Percentiles rank a stretch among this genome's conserved stretches.
Conservation (phyloP, 2,329 filamentous ascomycete species). For the Amphichorda felina region DNA sequence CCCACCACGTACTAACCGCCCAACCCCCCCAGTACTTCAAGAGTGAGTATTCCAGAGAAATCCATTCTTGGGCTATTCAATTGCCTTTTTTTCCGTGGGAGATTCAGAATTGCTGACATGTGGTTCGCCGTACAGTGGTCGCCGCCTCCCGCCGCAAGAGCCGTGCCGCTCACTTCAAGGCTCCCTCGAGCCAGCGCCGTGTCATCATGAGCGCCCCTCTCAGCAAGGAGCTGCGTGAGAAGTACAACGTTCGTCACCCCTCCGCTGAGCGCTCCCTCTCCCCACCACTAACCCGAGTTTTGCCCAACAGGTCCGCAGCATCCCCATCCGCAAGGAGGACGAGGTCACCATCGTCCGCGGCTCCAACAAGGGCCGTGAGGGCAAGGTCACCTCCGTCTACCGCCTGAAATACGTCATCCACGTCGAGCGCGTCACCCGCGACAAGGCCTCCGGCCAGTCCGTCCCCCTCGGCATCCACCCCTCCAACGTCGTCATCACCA, state of each 20-base stretch:
- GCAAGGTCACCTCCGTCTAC: conserved; percentile 97
- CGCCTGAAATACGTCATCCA: conserved; percentile 96
- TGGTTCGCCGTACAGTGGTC: no score
- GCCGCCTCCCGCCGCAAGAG: conserved; percentile 89
- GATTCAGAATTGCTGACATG: background rate
- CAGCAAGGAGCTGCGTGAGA: conserved; percentile 94
- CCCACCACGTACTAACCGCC: conserved; percentile 13
- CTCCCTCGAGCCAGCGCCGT: conserved; percentile 87
- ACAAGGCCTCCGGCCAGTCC: conserved; percentile 95
- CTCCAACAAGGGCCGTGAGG: conserved; percentile 93
- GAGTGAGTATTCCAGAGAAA: conserved; percentile 31
- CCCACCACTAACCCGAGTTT: background rate
- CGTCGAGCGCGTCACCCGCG: conserved; percentile 90
- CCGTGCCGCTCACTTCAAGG: conserved; percentile 95
- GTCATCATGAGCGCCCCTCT: conserved; percentile 95
- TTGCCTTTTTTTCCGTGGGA: background rate
- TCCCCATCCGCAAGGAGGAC: conserved; percentile 96
- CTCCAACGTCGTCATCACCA: conserved; percentile 96
- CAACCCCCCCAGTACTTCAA: conserved; percentile 62
- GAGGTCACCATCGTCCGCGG: conserved; percentile 90
- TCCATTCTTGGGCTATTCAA: no score
- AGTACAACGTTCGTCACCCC: conserved; percentile 78
- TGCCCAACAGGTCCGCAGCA: conserved; percentile 69
- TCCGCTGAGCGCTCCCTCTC: background rate
- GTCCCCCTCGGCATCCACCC: conserved; percentile 91